Evolutionary conservation across 768 basidiomycete genomes (phyloP), one percentile per base, ranked within the genome.

Genomic region (Mycena albidolilacea): DNA sequence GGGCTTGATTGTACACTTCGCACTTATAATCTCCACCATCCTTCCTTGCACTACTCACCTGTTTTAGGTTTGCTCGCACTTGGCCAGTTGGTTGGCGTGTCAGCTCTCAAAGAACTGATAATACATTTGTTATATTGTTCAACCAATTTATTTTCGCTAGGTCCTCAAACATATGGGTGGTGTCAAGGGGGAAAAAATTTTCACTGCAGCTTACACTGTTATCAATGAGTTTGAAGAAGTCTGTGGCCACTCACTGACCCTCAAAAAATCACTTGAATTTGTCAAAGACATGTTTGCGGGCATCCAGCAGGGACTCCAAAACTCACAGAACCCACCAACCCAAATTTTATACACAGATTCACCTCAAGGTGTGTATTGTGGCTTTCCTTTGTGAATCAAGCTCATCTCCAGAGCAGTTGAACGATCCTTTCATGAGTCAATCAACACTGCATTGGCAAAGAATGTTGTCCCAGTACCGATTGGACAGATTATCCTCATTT

Each of bases 261-360:
- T 7, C 5, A 55, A 52, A 19, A 65, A 65, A 19, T 65, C 64
- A 3, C 21, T 65, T 50, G n/a, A 3, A 0, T 55, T 54, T 65
- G 50, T 55, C 7, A 44, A 65, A 55, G 64, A 65, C 21, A 65
- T 65, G 54, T 65, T 65, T 21, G 7, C 37, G 39, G 64, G 39
- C 7, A 17, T 65, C 17, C 50, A 55, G 21, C n/a, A 65, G 14
- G 64, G 64, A 38, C 12, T 65, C 21, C 43, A 43, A 21, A 9
- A 65, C n/a, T 23, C n/a, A 5, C 23, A 57, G 3, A 8, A 65
- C 10, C 64, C 64, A 57, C 64, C 52, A 0, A 65, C 64, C 30
- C 62, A 50, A 17, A 2, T 64, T 64, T 50, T 64, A 19, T 64
- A 50, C 46, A 50, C 46, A 10, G 52, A 55, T 55, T 55, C 64